Base-by-base conservation (phyloP, 441 rosid genomes). In the Sinapis alba region DNA sequence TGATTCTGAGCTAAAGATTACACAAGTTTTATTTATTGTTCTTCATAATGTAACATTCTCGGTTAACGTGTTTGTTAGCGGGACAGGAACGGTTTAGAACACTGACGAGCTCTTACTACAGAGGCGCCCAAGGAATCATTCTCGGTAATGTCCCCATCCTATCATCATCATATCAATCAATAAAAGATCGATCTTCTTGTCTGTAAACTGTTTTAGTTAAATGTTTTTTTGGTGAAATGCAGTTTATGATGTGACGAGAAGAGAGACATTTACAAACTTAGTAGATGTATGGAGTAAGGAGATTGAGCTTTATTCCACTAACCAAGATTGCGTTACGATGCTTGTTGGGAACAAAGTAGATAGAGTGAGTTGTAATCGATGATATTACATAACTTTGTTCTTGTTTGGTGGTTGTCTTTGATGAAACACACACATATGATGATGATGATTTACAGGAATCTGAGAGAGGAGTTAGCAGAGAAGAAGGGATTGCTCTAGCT, bases 1-100 rank as follows among this genome's bases (percentile, higher is more conserved):
- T 16, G 23, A 54, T 63, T 59, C 50, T 57, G n/a, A n/a, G n/a
- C n/a, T n/a, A n/a, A n/a, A n/a, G n/a, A n/a, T 4, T 23, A 6
- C 13, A 45, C 4, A 1, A n/a, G 45, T 26, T 8, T 54, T 56
- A 30, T 57, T 7, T 26, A n/a, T 41, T 36, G 3, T 4, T 0
- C 11, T 36, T 36, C 43, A 0, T 50, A 45, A 60, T 16, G 18
- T 65, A 4, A 41, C 19, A 20, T 36, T 23, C 8, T 63, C 13
- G 63, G 20, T 58, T 64, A 5, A 15, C 7, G 28, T 4, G 12
- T 13, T 67, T 81, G 89, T 86, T 86, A 92, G 97, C 97, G 79
- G 97, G 97, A 76, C 96, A 92, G 80, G 97, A 92, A 83, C 86
- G 89, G 79, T 90, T 89, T 87, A 84, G 97, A 78, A 85, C 97